Evolutionary conservation across 208 protist species (phyloP), one percentile per base, ranked within the genome.

Genomic region (Balamuthia mandrillaris): DNA sequence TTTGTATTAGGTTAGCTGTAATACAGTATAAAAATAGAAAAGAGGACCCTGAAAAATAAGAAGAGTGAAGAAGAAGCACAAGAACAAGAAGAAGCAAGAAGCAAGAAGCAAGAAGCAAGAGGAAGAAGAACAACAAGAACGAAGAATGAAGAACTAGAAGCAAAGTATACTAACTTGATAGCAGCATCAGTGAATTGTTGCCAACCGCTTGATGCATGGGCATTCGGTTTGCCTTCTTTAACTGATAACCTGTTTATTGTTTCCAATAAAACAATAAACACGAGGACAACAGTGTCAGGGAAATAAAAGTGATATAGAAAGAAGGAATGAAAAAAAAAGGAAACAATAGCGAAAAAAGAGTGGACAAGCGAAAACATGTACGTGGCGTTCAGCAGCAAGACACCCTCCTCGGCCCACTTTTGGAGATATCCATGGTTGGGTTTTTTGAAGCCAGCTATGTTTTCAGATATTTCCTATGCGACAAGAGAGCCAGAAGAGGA

Each of bases 171-270:
- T 3, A 68, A 83, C 77, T 24, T 47, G 45, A 94, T 88, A 12
- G 88, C 88, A 21, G 81, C 81, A 24, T 94, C 90, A 9, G 91
- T 94, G 44, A 93, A 91, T 1, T 41, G n/a, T 66, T 93, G 87
- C 91, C 91, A 94, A 9, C 89, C 87, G 18, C 85, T 37, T 16
- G 81, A 79, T 12, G 42, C 72, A 78, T 94, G 91, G 3, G 86
- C 79, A 66, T 90, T 91, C 35, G 88, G 33, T 18, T 9, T 4
- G 29, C 58, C 58, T 16, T 33, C 70, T 27, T 70, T 54, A 4
- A 93, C 91, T 21, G 89, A 91, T 35, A 92, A 49, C 37, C 42
- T 77, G n/a, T n/a, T n/a, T 79, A 31, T 58, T 3, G 51, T 9
- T 1, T 18, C n/a, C 51, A 9, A 31, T 3, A 27, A 9, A 18